Base-by-base conservation (phyloP, 345 rosid species). In the Mangifera indica region DNA sequence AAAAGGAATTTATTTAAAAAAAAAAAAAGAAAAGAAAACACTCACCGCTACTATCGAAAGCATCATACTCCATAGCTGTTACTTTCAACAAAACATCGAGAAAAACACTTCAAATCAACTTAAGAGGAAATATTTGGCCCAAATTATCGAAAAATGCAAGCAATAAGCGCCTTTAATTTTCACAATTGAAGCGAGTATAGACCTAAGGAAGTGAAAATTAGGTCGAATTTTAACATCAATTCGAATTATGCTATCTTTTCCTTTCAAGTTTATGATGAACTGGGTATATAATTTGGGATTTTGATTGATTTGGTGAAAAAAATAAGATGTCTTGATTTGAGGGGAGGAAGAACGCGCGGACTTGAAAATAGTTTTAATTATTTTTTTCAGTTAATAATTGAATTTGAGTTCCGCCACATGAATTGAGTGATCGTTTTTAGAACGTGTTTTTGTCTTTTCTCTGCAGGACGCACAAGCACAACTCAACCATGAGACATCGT, bases 31-130 rank as follows among this genome's bases (percentile, higher is more conserved):
- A 60, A 74, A 60, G 1, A 18, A 2, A 66, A 46, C 44, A 78
- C 91, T 80, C 69, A 87, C 94, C 90, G 67, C 94, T 89, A 77
- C 91, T 89, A 64, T 89, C 91, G 56, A 91, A 89, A 78, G 83
- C 77, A 46, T 77, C 88, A 74, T 83, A 89, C 69, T 86, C 87
- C 91, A 87, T 89, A 55, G 42, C 70, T 45, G 76, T 53, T 65
- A 63, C 67, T 55, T 55, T 55, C 20, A 53, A 9, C 1, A 58
- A 49, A 34, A 9, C 46, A 2, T 29, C 0, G 6, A 5, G 0
- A 21, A 56, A 10, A 20, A 49, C 26, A 60, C 57, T 70, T 71
- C 20, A 5, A 70, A 70, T 46, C 7, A 26, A 51, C 56, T 46
- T 45, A 29, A 48, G 60, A 48, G 12, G 34, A 34, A 25, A 60